These are phyloP conservation scores for Cladosporium sp. DNA, from an alignment of 2,329 filamentous ascomycete species.

Conservation along the genomic window DNA sequence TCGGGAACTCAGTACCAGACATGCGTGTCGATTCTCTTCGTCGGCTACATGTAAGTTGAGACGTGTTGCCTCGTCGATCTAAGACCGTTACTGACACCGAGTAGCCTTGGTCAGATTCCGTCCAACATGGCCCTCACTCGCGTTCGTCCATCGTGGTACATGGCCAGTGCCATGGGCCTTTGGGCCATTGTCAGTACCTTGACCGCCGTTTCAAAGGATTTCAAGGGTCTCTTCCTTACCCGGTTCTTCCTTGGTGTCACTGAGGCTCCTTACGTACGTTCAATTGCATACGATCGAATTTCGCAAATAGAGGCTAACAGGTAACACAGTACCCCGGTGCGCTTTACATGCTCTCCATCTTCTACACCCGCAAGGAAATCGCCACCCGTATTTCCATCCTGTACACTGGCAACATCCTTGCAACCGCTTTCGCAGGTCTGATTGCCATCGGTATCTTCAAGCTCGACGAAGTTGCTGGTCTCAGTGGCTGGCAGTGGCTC, in stretches of 20 bases:
- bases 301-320: conserved; percentile 17
- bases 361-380: conserved; percentile 51
- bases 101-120: conserved; percentile 35
- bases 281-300: background rate
- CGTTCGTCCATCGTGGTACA: conserved; percentile 36
- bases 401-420: conserved; percentile 37
- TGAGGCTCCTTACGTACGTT: conserved; percentile 45
- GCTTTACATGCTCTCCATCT: conserved; percentile 45
- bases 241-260: conserved; percentile 44
- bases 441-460: conserved; percentile 58
- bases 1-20: conserved; percentile 48
- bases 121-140: conserved; percentile 41
- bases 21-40: conserved; percentile 45
- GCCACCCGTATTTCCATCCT: conserved; percentile 28
- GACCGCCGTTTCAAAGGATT: conserved; percentile 38
- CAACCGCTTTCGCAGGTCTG: conserved; percentile 67
- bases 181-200: conserved; percentile 38
- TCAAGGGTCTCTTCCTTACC: conserved; percentile 39
- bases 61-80: background rate
- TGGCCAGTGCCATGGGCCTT: conserved; percentile 36
- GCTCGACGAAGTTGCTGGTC: conserved; percentile 58
- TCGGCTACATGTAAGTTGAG: conserved; percentile 34
- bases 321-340: conserved; percentile 44
- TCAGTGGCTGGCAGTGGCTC: conserved; percentile 57
- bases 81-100: background rate